Base-by-base conservation (phyloP, 169 alveolate species). In the Eimeria tenella region DNA sequence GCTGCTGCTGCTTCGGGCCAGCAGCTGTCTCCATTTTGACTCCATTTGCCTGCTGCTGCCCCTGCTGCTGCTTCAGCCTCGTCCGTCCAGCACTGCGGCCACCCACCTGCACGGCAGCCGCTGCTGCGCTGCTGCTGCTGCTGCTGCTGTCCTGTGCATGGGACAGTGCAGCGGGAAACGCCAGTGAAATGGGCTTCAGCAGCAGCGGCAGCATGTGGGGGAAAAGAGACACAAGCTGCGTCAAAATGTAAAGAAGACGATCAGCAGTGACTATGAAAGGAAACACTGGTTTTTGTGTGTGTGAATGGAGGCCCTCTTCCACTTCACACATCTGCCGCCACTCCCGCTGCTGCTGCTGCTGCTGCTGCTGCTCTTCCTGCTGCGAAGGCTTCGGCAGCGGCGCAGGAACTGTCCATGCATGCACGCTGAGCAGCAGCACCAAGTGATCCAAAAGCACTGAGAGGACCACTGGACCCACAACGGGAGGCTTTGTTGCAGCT, bases 181-280 rank as follows among this genome's bases (percentile, higher is more conserved):
- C 60, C 19, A 68, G 21, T 21, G 52, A n/a, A 0, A 68, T 49
- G 4, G 92, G 63, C n/a, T 63, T 50, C 31, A 68, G 81, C 60
- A 62, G 75, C 68, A 84, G 63, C 65, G 75, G 92, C 81, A 68
- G 65, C 92, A 84, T 84, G 31, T 63, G 79, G 10, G 94, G 94
- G 53, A 77, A 81, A 13, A 79, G 73, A 50, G 81, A 52, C 50
- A 91, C 21, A 42, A 81, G 74, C 84, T 79, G 86, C 74, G 68
- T 25, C 71, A 91, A 71, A 53, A 91, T 56, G 60, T 91, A 91
- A 21, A 91, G 73, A n/a, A 91, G 90, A 2, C 91, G 70, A 63
- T 91, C 95, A 5, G 95, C 90, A 1, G 95, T 77, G 11, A 91
- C 62, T 0, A 87, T 91, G 42, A 63, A 91, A 0, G 95, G 95